These are phyloP conservation scores for Vicia villosa DNA, from an alignment of 306 rosid genomes.

Conservation along the genomic window DNA sequence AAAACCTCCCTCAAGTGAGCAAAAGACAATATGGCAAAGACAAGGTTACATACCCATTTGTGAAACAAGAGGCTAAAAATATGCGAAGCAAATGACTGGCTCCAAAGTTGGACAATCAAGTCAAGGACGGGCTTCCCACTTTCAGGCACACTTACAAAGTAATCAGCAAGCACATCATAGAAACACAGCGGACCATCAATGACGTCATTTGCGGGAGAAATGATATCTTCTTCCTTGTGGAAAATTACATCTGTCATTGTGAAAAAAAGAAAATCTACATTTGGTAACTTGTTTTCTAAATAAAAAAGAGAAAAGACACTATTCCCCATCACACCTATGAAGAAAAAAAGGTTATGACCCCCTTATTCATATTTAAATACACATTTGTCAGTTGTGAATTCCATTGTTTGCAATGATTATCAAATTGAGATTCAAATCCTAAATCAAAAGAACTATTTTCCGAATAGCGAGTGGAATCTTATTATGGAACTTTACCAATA, in stretches of 20 bases:
- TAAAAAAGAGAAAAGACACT: neutral
- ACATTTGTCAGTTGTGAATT: conserved; percentile 2
- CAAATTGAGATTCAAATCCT: neutral
- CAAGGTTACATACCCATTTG: conserved; percentile 80
- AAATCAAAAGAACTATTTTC: neutral
- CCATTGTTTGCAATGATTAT: neutral
- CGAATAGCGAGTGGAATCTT: neutral
- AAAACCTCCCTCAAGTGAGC: conserved; percentile 4
- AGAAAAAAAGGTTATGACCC: conserved; percentile 1
- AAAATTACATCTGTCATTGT: conserved; percentile 64
- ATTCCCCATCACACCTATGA: neutral
- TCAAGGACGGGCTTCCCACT: conserved; percentile 84
- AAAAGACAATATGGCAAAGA: neutral
- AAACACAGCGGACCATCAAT: conserved; percentile 62
- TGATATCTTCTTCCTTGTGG: conserved; percentile 71
- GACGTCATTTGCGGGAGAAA: conserved; percentile 60
- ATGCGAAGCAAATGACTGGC: conserved; percentile 96
- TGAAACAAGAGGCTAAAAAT: conserved; percentile 89
- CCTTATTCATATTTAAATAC: conserved; percentile 7
- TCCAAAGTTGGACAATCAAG: conserved; percentile 91
- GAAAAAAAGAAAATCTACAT: conserved; percentile 34
- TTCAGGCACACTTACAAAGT: conserved; percentile 73
- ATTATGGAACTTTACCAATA: neutral
- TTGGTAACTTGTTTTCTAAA: conserved; percentile 23
- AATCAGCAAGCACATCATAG: conserved; percentile 93